These are phyloP conservation scores for rapeseed (Brassica napus) DNA, from an alignment of 345 rosid genomes.

Conservation along the genomic window DNA sequence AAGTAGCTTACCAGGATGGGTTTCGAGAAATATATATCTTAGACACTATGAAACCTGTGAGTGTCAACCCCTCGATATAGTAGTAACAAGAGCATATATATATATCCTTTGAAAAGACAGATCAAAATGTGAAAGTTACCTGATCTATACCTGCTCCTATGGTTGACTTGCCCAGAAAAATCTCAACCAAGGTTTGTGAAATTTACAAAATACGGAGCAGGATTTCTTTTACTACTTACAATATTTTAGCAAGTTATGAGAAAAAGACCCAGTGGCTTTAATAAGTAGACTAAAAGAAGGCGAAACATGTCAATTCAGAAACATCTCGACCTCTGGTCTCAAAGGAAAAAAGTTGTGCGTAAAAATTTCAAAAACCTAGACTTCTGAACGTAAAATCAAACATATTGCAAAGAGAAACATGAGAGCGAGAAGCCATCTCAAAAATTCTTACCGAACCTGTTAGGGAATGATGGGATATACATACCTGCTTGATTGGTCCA, in stretches of 20 bases:
- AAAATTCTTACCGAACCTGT: constrained; percentile 80
- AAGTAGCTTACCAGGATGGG: constrained; percentile 55
- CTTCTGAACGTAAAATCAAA: constrained; percentile 9
- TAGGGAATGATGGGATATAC: constrained; percentile 58
- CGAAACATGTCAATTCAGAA: constrained; percentile 13
- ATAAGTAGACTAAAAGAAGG: constrained; percentile 6
- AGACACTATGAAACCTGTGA: constrained; percentile 32
- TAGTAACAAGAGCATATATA: constrained; percentile 9
- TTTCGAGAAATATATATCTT: constrained; percentile 41
- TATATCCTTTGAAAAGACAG: constrained; percentile 22
- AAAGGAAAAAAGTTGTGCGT: constrained; percentile 11
- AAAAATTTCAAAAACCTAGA: constrained; percentile 2
- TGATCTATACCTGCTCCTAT: constrained; percentile 45
- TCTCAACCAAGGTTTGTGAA: constrained; percentile 37
- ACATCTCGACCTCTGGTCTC: background rate
- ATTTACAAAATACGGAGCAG: constrained; percentile 23
- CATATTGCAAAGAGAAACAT: constrained; percentile 23
- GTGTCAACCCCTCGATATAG: constrained; percentile 12
- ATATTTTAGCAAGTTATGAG: background rate
- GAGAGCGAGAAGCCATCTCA: constrained; percentile 20
- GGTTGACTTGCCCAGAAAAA: constrained; percentile 45
- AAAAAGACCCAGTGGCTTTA: background rate
- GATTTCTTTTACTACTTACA: constrained; percentile 16
- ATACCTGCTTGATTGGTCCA: constrained; percentile 99
- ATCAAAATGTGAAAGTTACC: constrained; percentile 49